Evolutionary conservation across 352 stramenopile genomes (phyloP).

Genomic region (Phytopythium sindhum): DNA sequence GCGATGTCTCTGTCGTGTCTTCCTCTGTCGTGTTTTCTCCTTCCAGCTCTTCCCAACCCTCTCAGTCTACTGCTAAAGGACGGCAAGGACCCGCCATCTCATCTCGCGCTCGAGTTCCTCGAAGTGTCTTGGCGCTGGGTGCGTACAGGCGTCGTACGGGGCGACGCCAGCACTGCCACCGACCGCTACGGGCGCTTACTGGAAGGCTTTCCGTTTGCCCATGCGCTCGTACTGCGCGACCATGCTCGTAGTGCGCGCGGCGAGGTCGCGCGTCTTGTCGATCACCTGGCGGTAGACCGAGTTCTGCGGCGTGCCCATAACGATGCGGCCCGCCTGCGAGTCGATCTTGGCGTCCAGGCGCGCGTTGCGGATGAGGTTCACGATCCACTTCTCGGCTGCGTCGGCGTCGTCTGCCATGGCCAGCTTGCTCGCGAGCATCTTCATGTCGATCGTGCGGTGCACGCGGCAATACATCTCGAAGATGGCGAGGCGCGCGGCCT

Average conservation of each 20-base stretch:
- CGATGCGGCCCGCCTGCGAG: conserved; percentile 94
- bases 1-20: neutral
- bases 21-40: neutral
- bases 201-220: conserved; percentile 74
- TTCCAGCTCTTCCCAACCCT: conserved; percentile 6
- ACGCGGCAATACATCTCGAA: conserved; percentile 99
- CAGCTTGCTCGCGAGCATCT: conserved; percentile 94
- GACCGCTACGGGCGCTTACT: conserved; percentile 30
- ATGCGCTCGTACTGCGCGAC: conserved; percentile 83
- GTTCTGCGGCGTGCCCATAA: conserved; percentile 94
- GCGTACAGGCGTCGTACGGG: neutral
- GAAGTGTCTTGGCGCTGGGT: conserved; percentile 6
- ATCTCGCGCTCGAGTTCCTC: neutral
- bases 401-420: conserved; percentile 95
- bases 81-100: neutral
- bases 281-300: conserved; percentile 97
- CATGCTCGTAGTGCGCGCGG: conserved; percentile 89
- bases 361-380: conserved; percentile 98
- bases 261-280: conserved; percentile 96
- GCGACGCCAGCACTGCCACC: neutral
- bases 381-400: conserved; percentile 97
- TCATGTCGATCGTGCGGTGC: conserved; percentile 99
- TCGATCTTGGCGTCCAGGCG: conserved; percentile 98
- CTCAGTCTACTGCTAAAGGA: conserved; percentile 13
- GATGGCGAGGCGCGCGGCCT: conserved; percentile 95